Conservation (phyloP, 352 stramenopile species). For the Globisporangium lucens region DNA sequence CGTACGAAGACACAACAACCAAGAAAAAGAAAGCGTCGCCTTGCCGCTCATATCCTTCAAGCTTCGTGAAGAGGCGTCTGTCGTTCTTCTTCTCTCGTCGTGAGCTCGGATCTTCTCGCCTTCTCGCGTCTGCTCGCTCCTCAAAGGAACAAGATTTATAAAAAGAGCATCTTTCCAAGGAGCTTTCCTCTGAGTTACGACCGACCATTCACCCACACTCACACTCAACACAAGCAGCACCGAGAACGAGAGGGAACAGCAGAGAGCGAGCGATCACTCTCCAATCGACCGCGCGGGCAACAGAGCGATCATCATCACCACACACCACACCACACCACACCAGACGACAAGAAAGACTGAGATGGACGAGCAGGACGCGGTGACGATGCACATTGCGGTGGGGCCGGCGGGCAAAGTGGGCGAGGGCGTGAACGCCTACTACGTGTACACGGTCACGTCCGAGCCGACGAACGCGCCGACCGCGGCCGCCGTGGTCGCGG, state of each 20-base stretch:
- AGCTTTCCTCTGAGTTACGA: not conserved
- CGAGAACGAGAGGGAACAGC: not conserved
- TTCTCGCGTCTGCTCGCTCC: slow-evolving; percentile 4
- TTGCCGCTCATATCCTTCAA: not conserved
- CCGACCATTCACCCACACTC: not conserved
- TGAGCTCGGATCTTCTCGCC: not conserved
- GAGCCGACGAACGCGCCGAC: slow-evolving; percentile 25
- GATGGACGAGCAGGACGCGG: slow-evolving; percentile 10
- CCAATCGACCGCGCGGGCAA: not conserved
- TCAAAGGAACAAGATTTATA: slow-evolving; percentile 12
- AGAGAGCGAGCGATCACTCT: not conserved
- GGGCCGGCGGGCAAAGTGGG: slow-evolving; percentile 71
- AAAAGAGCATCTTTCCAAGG: slow-evolving; percentile 7
- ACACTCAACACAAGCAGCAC: not conserved
- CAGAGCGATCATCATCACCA: not conserved
- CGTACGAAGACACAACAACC: not conserved
- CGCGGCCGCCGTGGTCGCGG: slow-evolving; percentile 10
- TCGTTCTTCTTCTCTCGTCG: not conserved
- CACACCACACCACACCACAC: not conserved
- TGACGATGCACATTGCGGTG: slow-evolving; percentile 49
- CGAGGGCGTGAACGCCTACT: slow-evolving; percentile 83
- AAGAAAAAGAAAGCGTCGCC: not conserved
- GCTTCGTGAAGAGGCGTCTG: not conserved
- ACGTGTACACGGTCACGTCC: slow-evolving; percentile 79
- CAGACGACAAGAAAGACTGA: not conserved